These are phyloP conservation scores for Hortaea werneckii DNA, from an alignment of 2,329 filamentous ascomycete species.

Conservation along the genomic window DNA sequence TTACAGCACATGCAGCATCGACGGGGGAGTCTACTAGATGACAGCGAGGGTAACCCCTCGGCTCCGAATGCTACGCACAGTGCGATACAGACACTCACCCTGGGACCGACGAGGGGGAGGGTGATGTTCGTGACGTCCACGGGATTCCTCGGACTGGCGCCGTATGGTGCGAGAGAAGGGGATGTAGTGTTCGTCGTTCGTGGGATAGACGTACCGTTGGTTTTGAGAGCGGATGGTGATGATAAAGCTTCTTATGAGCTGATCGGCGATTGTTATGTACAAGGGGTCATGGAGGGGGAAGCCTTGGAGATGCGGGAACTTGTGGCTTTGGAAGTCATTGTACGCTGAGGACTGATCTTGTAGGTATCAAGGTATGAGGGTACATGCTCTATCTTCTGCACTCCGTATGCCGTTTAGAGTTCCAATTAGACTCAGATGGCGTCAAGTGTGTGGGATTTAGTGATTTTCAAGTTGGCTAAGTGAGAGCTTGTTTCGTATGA, in stretches of 20 bases:
- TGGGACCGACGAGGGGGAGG: slow-evolving; percentile 20
- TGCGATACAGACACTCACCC: slow-evolving; percentile 15
- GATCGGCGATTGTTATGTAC: slow-evolving; percentile 25
- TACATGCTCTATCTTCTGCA: too few species aligned
- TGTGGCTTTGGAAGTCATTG: slow-evolving; percentile 12
- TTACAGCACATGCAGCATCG: slow-evolving; percentile 1
- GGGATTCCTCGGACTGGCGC: slow-evolving; percentile 19
- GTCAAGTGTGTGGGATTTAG: too few species aligned
- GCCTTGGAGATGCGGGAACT: slow-evolving; percentile 13
- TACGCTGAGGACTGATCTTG: slow-evolving; percentile 6
- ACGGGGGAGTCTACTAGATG: slow-evolving; percentile 17
- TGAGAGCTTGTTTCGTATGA: too few species aligned
- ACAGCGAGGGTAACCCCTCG: slow-evolving; percentile 8
- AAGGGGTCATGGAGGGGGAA: slow-evolving; percentile 26
- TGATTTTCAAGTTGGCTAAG: too few species aligned
- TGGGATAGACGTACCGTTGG: slow-evolving; percentile 16
- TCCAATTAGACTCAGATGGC: too few species aligned
- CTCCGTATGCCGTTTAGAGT: too few species aligned
- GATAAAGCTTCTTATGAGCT: slow-evolving; percentile 16
- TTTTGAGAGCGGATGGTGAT: slow-evolving; percentile 12
- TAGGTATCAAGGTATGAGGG: too few species aligned
- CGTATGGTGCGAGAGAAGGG: slow-evolving; percentile 16
- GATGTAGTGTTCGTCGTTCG: slow-evolving; percentile 21
- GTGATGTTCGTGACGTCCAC: slow-evolving; percentile 18
- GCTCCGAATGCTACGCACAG: slow-evolving; percentile 9